These are phyloP conservation scores for Erodium texanum DNA, from an alignment of 441 rosid genomes.

Conservation along the genomic window DNA sequence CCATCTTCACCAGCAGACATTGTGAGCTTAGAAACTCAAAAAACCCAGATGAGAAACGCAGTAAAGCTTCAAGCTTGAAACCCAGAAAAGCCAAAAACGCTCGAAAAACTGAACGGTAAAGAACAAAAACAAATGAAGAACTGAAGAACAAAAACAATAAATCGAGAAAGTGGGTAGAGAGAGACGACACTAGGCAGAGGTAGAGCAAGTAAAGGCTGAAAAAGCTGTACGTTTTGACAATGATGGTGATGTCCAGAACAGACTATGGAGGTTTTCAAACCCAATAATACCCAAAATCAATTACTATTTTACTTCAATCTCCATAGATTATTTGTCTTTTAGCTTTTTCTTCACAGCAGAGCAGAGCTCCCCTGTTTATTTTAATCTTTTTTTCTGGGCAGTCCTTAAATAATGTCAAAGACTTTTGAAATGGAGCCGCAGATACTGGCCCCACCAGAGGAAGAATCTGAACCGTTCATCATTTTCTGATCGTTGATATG, in stretches of 20 bases:
- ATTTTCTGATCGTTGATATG: background rate
- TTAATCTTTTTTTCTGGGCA: background rate
- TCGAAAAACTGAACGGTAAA: background rate
- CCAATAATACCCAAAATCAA: slow-evolving; percentile 23
- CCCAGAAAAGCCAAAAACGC: slow-evolving; percentile 22
- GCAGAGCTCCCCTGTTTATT: background rate
- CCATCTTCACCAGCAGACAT: slow-evolving; percentile 40
- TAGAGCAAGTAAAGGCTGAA: background rate
- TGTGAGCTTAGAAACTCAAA: slow-evolving; percentile 10
- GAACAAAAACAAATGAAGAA: slow-evolving; percentile 3
- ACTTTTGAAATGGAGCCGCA: background rate
- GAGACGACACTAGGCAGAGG: slow-evolving; percentile 9
- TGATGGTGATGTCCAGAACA: slow-evolving; percentile 34
- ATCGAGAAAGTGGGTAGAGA: slow-evolving; percentile 8
- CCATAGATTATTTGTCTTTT: slow-evolving; percentile 2
- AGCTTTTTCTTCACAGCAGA: slow-evolving; percentile 11
- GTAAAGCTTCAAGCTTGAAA: slow-evolving; percentile 15
- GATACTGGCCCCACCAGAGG: background rate
- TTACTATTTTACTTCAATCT: background rate
- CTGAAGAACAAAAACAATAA: slow-evolving; percentile 4
- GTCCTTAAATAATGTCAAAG: background rate
- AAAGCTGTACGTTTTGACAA: slow-evolving; percentile 25
- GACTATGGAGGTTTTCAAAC: slow-evolving; percentile 17
- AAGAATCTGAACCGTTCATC: background rate
- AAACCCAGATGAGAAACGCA: slow-evolving; percentile 15